A percentile compares a stretch with the other conserved stretches of the same genome.
These are phyloP conservation scores for Moringa oleifera DNA, from an alignment of 345 rosid genomes.

Conservation along the genomic window DNA sequence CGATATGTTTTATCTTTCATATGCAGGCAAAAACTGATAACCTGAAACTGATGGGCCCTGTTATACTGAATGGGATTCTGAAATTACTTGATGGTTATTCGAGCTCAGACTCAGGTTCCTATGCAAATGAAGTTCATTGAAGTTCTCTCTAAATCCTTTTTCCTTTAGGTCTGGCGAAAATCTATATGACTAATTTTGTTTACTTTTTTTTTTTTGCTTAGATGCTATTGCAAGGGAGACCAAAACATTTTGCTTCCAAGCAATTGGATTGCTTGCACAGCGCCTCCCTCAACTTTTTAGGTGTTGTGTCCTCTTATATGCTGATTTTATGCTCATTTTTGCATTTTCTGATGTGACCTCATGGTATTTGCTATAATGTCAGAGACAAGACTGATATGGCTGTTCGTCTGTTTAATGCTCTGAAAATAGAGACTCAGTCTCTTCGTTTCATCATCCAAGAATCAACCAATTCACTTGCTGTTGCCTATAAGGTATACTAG, in stretches of 20 bases:
- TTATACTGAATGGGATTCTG: conserved; percentile 70
- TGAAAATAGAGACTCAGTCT: conserved; percentile 68
- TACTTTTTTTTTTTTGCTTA: conserved; percentile 30
- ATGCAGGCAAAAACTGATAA: conserved; percentile 77
- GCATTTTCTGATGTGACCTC: conserved; percentile 1
- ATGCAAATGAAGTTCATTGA: conserved; percentile 8
- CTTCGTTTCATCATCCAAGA: conserved; percentile 80
- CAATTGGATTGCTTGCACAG: conserved; percentile 86
- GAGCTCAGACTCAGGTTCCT: conserved; percentile 63
- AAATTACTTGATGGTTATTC: conserved; percentile 84
- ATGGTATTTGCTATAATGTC: conserved; percentile 19
- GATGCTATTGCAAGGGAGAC: conserved; percentile 71
- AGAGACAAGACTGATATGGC: conserved; percentile 95
- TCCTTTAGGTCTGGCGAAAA: conserved; percentile 1
- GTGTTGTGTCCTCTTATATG: too few relatives aligned
- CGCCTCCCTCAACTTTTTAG: conserved; percentile 92
- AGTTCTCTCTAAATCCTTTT: neutral
- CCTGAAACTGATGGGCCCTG: conserved; percentile 91
- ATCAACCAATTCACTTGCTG: conserved; percentile 71
- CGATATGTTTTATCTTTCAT: conserved; percentile 6
- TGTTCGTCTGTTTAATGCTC: conserved; percentile 76
- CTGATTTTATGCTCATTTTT: conserved; percentile 18
- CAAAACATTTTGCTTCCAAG: conserved; percentile 78
- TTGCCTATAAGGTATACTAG: conserved; percentile 71
- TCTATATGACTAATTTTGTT: conserved; percentile 8